Evolutionary conservation across 2,329 filamentous ascomycete species (phyloP).

Genomic region (Calonectria henricotiae): DNA sequence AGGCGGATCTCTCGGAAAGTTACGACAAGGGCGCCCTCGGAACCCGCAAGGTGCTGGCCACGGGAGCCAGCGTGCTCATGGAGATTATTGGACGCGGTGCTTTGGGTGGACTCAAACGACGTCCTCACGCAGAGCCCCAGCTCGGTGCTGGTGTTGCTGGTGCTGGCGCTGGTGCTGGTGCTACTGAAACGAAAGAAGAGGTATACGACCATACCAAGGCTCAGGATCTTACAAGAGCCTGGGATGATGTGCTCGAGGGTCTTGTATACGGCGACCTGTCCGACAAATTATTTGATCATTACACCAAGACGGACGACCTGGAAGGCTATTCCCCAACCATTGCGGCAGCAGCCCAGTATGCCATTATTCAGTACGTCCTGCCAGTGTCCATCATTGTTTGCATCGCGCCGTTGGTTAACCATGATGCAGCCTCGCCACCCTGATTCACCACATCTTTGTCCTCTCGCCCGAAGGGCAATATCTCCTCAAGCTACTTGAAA

Average conservation of each 20-base stretch:
- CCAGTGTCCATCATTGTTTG: neutral
- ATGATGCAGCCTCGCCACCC: slow-evolving; percentile 75
- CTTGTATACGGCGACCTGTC: slow-evolving; percentile 79
- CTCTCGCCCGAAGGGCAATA: slow-evolving; percentile 84
- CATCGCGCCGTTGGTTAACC: slow-evolving; percentile 43
- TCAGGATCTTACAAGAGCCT: slow-evolving; percentile 75
- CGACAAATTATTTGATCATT: slow-evolving; percentile 76
- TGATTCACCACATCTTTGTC: slow-evolving; percentile 82
- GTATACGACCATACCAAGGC: slow-evolving; percentile 74
- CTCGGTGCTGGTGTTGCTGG: no score
- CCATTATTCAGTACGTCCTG: slow-evolving; percentile 77
- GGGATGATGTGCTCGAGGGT: slow-evolving; percentile 77
- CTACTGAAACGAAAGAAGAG: slow-evolving; percentile 7
- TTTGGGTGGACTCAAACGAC: slow-evolving; percentile 69
- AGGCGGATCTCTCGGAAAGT: slow-evolving; percentile 83
- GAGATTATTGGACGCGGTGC: slow-evolving; percentile 79
- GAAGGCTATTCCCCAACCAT: slow-evolving; percentile 76
- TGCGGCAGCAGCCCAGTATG: slow-evolving; percentile 76
- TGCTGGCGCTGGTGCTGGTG: neutral
- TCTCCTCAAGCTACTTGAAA: slow-evolving; percentile 79
- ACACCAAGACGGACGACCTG: slow-evolving; percentile 74
- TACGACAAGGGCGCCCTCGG: slow-evolving; percentile 86
- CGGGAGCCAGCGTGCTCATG: slow-evolving; percentile 78
- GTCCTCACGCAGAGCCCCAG: slow-evolving; percentile 7
- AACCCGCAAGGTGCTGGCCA: slow-evolving; percentile 82